These are phyloP conservation scores for Curvularia hawaiiensis DNA, from an alignment of 2,329 filamentous ascomycete species.

Conservation along the genomic window DNA sequence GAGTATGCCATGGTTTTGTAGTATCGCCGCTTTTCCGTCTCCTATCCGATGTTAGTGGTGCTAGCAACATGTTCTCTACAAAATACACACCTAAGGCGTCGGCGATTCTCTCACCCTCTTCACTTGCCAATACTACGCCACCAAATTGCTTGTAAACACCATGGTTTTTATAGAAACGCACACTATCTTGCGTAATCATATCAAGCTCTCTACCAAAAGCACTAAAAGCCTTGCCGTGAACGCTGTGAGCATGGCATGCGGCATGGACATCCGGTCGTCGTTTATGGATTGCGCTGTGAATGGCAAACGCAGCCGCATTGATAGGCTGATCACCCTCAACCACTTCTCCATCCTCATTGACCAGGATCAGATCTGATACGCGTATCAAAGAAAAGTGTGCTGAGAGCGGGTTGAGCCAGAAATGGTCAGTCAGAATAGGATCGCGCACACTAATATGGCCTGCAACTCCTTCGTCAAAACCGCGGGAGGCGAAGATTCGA, in stretches of 20 bases:
- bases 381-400: slow-evolving; percentile 52
- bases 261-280: slow-evolving; percentile 47
- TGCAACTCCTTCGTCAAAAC: slow-evolving; percentile 50
- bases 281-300: slow-evolving; percentile 52
- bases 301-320: slow-evolving; percentile 55
- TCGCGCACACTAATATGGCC: slow-evolving; percentile 54
- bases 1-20: slow-evolving; percentile 49
- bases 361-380: slow-evolving; percentile 51
- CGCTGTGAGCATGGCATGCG: slow-evolving; percentile 53
- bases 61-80: too few relatives aligned
- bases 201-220: slow-evolving; percentile 54
- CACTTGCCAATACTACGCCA: slow-evolving; percentile 51
- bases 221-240: slow-evolving; percentile 55
- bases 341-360: slow-evolving; percentile 50
- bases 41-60: slow-evolving; percentile 15
- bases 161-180: slow-evolving; percentile 50
- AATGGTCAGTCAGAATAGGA: slow-evolving; percentile 41
- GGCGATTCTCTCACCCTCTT: slow-evolving; percentile 53
- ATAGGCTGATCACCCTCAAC: slow-evolving; percentile 50
- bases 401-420: slow-evolving; percentile 52
- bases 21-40: slow-evolving; percentile 44
- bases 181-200: slow-evolving; percentile 56
- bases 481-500: slow-evolving; percentile 45
- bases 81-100: slow-evolving; percentile 37
- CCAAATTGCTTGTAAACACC: slow-evolving; percentile 50